Evolutionary conservation across 73 alveolate genomes (phyloP).

Genomic region (Paraurostyla sp.): DNA sequence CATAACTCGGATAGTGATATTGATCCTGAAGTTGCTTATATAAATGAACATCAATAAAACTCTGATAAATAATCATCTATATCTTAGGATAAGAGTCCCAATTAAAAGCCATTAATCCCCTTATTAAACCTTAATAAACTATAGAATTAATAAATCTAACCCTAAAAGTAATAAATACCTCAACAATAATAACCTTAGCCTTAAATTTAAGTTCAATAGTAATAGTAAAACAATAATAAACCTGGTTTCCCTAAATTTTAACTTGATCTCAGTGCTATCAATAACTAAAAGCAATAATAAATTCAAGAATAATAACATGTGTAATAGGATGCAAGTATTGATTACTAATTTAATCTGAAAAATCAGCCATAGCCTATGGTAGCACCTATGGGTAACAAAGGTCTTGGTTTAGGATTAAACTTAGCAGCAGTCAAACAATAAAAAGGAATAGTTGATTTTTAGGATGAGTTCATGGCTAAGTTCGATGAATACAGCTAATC

Average conservation of each 20-base stretch:
- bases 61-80: not conserved
- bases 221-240: not conserved
- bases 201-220: not conserved
- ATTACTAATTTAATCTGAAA: not conserved
- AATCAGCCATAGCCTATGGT: not conserved
- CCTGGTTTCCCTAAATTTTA: not conserved
- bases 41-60: not conserved
- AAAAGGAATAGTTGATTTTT: constrained; percentile 61
- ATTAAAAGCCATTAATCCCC: constrained; percentile 37
- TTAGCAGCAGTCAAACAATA: constrained; percentile 9
- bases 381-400: constrained; percentile 1
- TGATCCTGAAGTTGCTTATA: constrained; percentile 30
- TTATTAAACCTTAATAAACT: constrained; percentile 7
- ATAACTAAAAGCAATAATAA: not conserved
- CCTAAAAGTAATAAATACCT: not conserved
- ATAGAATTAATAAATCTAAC: not conserved
- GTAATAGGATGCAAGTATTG: not conserved
- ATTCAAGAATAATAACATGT: not conserved
- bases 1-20: constrained; percentile 4
- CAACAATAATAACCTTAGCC: not conserved
- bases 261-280: not conserved
- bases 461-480: constrained; percentile 79
- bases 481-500: constrained; percentile 78
- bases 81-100: constrained; percentile 26
- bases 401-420: constrained; percentile 29